These are phyloP conservation scores for Euphorbia schlechtendalii DNA, from an alignment of 441 rosid genomes.

Conservation along the genomic window DNA sequence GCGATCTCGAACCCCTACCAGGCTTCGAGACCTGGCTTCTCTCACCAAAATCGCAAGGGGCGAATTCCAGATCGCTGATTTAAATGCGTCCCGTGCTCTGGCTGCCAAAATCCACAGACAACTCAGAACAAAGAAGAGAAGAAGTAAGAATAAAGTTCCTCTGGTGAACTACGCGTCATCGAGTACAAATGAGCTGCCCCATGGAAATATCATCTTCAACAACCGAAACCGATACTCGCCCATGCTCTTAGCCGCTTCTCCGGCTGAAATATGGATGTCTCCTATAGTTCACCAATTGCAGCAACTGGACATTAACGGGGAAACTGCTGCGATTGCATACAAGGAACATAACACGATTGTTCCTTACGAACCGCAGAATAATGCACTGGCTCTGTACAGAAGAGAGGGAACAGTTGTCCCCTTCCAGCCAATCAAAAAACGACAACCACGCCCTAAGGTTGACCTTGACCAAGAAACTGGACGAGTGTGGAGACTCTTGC, in stretches of 20 bases:
- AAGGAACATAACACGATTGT: conserved; percentile 44
- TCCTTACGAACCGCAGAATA: too few species aligned
- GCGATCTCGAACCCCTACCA: conserved; percentile 48
- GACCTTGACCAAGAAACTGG: conserved; percentile 83
- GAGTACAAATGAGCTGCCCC: conserved; percentile 26
- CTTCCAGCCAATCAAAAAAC: conserved; percentile 41
- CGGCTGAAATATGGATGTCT: conserved; percentile 26
- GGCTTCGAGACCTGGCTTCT: conserved; percentile 38
- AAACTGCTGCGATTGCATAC: conserved; percentile 20
- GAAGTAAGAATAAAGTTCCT: conserved; percentile 32
- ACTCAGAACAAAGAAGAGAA: conserved; percentile 46
- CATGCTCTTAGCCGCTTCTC: conserved; percentile 28
- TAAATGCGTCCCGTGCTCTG: conserved; percentile 25
- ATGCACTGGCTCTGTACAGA: conserved; percentile 47
- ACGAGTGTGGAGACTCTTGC: conserved; percentile 75
- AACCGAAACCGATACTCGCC: conserved; percentile 28
- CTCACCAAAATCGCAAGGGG: conserved; percentile 28
- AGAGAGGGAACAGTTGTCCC: conserved; percentile 57
- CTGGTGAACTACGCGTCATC: conserved; percentile 25
- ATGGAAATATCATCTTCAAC: conserved; percentile 32
- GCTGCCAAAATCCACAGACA: conserved; percentile 32
- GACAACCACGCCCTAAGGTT: conserved; percentile 67
- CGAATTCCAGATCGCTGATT: conserved; percentile 15
- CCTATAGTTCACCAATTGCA: conserved; percentile 34
- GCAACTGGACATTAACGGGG: conserved; percentile 37